These are phyloP conservation scores for Tetraselmis chui DNA, from an alignment of 139 green algal species.

Conservation along the genomic window DNA sequence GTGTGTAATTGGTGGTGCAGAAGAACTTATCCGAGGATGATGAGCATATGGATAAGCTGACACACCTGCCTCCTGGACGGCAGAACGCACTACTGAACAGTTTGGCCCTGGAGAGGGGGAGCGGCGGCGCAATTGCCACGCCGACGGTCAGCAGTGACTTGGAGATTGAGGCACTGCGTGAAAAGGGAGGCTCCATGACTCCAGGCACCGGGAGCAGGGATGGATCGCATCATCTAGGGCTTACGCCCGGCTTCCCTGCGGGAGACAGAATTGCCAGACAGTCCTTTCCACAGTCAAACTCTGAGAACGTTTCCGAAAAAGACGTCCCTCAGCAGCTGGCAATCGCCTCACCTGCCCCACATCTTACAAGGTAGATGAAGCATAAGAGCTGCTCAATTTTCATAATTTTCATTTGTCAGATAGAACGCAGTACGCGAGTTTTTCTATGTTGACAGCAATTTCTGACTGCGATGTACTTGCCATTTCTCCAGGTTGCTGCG, in stretches of 20 bases:
- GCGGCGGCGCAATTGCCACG: not conserved
- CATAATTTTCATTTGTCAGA: too few species aligned
- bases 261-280: too few species aligned
- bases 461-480: too few species aligned
- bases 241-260: not conserved
- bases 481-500: too few species aligned
- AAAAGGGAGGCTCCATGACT: not conserved
- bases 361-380: not conserved
- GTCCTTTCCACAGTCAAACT: too few species aligned
- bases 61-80: not conserved
- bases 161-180: not conserved
- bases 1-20: too few species aligned
- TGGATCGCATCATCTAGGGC: not conserved
- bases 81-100: too few species aligned
- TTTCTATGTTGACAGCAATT: too few species aligned
- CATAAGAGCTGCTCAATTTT: too few species aligned
- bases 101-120: too few species aligned
- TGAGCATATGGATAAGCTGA: not conserved
- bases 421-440: too few species aligned
- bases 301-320: not conserved
- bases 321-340: not conserved
- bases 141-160: not conserved
- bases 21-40: too few species aligned
- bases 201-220: not conserved
- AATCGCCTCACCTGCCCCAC: not conserved